Evolutionary conservation across 108 stramenopile species (phyloP), one percentile per base, ranked within the genome.

Genomic region (Pseudonitzschia multistriata): DNA sequence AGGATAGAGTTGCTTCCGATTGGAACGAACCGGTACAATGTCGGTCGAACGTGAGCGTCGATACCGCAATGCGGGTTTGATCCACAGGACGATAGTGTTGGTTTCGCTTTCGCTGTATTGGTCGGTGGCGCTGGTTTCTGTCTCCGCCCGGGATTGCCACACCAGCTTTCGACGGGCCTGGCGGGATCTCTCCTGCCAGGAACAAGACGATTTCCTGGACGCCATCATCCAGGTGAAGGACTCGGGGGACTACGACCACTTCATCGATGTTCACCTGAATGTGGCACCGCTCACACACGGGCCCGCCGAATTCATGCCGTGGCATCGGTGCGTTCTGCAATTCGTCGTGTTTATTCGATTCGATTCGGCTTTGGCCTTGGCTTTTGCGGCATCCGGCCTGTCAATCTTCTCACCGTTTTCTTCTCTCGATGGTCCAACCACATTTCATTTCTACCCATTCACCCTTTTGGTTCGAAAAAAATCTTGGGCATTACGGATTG

Each of bases 151-250:
- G 1, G 50, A 52, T 19, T 67, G 66, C 35, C 49, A 53, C 31
- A 35, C 35, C 7, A 67, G 66, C 21, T 53, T 40, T 35, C 48
- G 66, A 36, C 21, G 66, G 19, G 49, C 66, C 5, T 67, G 66
- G 66, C 49, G 66, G 19, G 49, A 49, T 53, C 30, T 67, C 5
- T 34, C 66, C 17, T 67, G 66, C 35, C 66, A 67, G 50, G 66
- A 67, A 67, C 66, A 67, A 35, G 49, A 67, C 19, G 66, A 49
- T 0, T 67, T 35, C 1, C 22, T 67, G 14, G 66, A 67, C 7
- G 66, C 66, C 3, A 53, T 67, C n/a, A 34, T 35, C 4, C n/a
- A 28, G 21, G 25, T 67, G 17, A 67, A 67, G 34, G 29, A 67
- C 11, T 52, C 49, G 19, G 66, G 66, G 17, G 13, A 7, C 5